Base-by-base conservation (phyloP, 805 yeast species). In the Candida endomychidarum region DNA sequence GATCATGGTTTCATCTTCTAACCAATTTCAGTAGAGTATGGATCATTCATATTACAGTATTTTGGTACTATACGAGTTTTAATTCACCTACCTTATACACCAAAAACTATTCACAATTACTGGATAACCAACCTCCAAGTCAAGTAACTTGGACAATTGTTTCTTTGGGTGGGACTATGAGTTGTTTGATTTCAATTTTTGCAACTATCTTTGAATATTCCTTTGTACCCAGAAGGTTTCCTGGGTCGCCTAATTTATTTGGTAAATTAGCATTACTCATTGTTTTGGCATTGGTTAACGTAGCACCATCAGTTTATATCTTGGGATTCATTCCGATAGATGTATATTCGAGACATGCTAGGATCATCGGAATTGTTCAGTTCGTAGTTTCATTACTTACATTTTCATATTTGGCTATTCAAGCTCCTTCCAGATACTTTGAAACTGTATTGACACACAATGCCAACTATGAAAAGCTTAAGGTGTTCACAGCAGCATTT, bases 61-160 rank as follows among this genome's bases (percentile, higher is more conserved):
- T 71, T 52, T 76, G 81, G 81, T 75, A 68, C 47, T 74, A 62
- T 45, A 70, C 77, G 4, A 63, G 74, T 41, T 72, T 73, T 47
- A 76, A 76, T 46, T 66, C 80, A 0, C 77, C 78, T 1, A 58
- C 75, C 4, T 49, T 76, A 5, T 75, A 74, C 53, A 76, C 80
- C 6, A 54, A 52, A 17, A 49, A 70, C 30, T 75, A 72, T 45
- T 39, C 47, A 23, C 75, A 66, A 40, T 39, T 65, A 23, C 29
- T 68, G 24, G 61, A 74, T 48, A 72, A 71, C 37, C 67, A 59
- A 23, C 80, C 79, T 3, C 65, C 74, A 3, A 50, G 63, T 1
- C 78, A 74, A 43, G 63, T 71, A 0, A 63, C 61, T 33, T 61
- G 67, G 54, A 58, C 80, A 0, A 61, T 67, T 7, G 67, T 72